These are phyloP conservation scores for Beauveria medogensis DNA, from an alignment of 2,329 filamentous ascomycete genomes.

Conservation along the genomic window DNA sequence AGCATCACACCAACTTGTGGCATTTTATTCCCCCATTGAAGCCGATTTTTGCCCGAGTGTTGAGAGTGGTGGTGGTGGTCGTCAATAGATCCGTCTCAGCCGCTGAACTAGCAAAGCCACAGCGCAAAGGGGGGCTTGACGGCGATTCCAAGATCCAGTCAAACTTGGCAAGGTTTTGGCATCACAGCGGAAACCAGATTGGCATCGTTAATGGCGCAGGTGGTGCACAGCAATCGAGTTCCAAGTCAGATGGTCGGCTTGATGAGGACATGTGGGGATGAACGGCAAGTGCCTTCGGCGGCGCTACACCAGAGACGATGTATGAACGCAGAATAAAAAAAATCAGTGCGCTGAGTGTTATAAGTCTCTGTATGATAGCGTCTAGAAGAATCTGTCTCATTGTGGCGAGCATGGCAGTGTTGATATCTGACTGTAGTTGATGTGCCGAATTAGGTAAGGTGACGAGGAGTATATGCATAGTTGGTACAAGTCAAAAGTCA, in stretches of 20 bases:
- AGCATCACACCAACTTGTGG: not conserved
- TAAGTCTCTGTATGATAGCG: not conserved
- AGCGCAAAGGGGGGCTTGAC: not conserved
- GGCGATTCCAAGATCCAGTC: not conserved
- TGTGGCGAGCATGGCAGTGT: not conserved
- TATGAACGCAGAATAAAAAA: not conserved
- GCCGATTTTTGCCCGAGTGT: not conserved
- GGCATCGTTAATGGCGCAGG: not conserved
- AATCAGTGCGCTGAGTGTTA: not conserved
- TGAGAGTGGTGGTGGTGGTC: not conserved
- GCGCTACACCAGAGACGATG: not conserved
- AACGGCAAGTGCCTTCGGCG: not conserved
- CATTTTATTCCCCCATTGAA: not conserved
- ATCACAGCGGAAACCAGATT: not conserved
- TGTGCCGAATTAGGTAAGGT: not conserved
- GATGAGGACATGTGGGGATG: not conserved
- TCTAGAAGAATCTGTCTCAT: not conserved
- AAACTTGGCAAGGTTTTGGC: not conserved
- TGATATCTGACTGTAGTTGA: not conserved
- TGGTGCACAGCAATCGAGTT: not conserved
- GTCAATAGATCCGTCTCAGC: not conserved
- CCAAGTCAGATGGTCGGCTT: not conserved
- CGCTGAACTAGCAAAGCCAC: constrained; percentile 4
- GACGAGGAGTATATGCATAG: not conserved
- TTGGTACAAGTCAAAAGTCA: not conserved